Evolutionary conservation across 2,329 filamentous ascomycete species (phyloP).

Genomic region (Fusarium drepaniforme): DNA sequence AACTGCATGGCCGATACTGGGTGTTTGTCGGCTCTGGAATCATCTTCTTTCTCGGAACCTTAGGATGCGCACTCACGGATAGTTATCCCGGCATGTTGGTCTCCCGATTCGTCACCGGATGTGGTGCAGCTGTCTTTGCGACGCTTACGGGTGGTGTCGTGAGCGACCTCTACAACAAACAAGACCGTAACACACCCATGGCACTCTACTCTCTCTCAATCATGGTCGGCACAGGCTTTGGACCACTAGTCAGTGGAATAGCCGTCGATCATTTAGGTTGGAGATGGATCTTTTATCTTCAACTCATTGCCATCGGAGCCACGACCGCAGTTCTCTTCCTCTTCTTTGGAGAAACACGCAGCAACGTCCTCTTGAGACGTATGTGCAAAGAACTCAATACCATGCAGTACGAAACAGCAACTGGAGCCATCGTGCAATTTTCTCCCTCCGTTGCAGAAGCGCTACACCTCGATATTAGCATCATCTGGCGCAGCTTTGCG

Average conservation of each 20-base stretch:
- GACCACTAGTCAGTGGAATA: constrained; percentile 70
- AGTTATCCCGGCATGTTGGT: constrained; percentile 72
- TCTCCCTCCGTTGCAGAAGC: constrained; percentile 16
- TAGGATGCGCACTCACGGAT: constrained; percentile 71
- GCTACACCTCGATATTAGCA: constrained; percentile 32
- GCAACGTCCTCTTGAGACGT: constrained; percentile 71
- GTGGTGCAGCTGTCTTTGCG: constrained; percentile 64
- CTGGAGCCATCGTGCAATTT: constrained; percentile 4
- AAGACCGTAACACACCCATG: constrained; percentile 77
- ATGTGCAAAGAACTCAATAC: constrained; percentile 71
- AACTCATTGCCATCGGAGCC: constrained; percentile 68
- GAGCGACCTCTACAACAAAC: constrained; percentile 73
- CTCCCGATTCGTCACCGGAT: constrained; percentile 72
- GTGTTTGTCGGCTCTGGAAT: constrained; percentile 47
- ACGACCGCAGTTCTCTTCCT: constrained; percentile 68
- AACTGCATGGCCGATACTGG: constrained; percentile 62
- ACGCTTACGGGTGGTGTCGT: constrained; percentile 73
- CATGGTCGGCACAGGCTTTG: constrained; percentile 72
- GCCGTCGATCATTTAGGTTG: constrained; percentile 69
- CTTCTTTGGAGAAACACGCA: constrained; percentile 76
- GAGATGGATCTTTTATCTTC: constrained; percentile 77
- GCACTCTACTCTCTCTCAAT: constrained; percentile 72
- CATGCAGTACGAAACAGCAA: constrained; percentile 42
- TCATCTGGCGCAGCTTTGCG: constrained; percentile 45
- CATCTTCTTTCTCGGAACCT: constrained; percentile 50